Conservation (phyloP, 2,329 filamentous ascomycete genomes). For the Scleromitrula shiraiana region DNA sequence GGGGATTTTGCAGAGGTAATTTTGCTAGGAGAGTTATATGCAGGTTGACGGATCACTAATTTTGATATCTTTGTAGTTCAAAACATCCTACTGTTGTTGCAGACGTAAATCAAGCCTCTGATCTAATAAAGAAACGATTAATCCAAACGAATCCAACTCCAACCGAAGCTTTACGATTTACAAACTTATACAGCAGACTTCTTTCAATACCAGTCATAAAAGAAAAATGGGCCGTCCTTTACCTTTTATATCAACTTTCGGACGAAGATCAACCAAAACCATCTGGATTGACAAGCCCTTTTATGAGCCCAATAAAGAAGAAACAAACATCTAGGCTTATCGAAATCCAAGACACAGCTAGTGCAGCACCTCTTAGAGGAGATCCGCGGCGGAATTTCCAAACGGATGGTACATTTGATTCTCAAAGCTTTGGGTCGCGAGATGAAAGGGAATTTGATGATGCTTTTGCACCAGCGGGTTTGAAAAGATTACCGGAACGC, state of each 20-base stretch:
- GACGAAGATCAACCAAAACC: slow-evolving; percentile 28
- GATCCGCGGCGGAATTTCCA: slow-evolving; percentile 12
- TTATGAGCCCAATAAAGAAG: slow-evolving; percentile 27
- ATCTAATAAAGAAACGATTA: slow-evolving; percentile 84
- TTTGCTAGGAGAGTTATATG: background rate
- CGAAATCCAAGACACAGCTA: slow-evolving; percentile 3
- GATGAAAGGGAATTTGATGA: slow-evolving; percentile 34
- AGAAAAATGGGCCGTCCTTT: slow-evolving; percentile 95
- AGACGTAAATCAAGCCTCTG: slow-evolving; percentile 79
- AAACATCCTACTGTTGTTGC: slow-evolving; percentile 28
- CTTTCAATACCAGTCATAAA: slow-evolving; percentile 85
- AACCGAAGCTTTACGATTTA: slow-evolving; percentile 72
- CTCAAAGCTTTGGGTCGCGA: slow-evolving; percentile 31
- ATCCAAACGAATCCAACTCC: slow-evolving; percentile 67
- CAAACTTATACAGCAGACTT: slow-evolving; percentile 82
- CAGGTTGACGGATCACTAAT: slow-evolving; percentile 5
- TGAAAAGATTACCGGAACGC: slow-evolving; percentile 30
- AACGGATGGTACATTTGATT: slow-evolving; percentile 14
- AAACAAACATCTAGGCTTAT: background rate
- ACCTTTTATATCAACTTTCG: slow-evolving; percentile 77
- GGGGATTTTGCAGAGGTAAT: slow-evolving; percentile 36
- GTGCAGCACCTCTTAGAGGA: slow-evolving; percentile 4
- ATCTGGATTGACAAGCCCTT: slow-evolving; percentile 25
- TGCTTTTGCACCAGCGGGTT: slow-evolving; percentile 46
- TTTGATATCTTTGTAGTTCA: slow-evolving; percentile 17